A percentile compares a stretch with the other conserved stretches of the same genome.
Evolutionary conservation across 371 early-diverging fungal species (phyloP).

Genomic region (Vairimorpha ceranae): DNA sequence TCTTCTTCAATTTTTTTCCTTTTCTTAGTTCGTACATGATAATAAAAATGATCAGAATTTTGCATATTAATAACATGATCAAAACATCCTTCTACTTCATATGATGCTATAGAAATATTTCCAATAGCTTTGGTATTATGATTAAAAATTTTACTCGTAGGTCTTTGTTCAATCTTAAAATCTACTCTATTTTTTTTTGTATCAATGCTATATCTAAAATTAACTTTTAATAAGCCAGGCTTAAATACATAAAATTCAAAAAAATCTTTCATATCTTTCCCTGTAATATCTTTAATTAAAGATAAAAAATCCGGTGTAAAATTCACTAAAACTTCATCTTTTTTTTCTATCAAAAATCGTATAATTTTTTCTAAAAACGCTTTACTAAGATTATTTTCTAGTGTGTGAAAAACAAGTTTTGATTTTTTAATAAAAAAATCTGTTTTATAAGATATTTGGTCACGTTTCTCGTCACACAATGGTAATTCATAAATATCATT

Average conservation of each 20-base stretch:
- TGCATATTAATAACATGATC: slow-evolving; percentile 52
- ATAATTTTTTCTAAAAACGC: slow-evolving; percentile 64
- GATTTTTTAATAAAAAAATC: slow-evolving; percentile 59
- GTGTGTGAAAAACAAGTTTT: slow-evolving; percentile 53
- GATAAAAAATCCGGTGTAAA: slow-evolving; percentile 56
- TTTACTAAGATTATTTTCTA: slow-evolving; percentile 60
- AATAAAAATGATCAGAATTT: slow-evolving; percentile 37
- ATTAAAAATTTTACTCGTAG: slow-evolving; percentile 48
- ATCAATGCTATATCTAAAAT: slow-evolving; percentile 49
- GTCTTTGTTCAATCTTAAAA: slow-evolving; percentile 46
- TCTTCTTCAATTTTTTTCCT: slow-evolving; percentile 52
- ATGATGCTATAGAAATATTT: slow-evolving; percentile 43
- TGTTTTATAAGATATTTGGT: slow-evolving; percentile 22
- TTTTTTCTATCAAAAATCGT: slow-evolving; percentile 35
- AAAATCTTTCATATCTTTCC: slow-evolving; percentile 58
- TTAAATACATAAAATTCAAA: slow-evolving; percentile 62
- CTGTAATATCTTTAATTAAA: slow-evolving; percentile 61
- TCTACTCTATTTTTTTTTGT: slow-evolving; percentile 54
- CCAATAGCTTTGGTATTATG: slow-evolving; percentile 41
- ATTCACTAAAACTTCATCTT: not conserved
- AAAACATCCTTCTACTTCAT: slow-evolving; percentile 62
- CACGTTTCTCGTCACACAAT: slow-evolving; percentile 41
- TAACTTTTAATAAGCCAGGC: slow-evolving; percentile 55
- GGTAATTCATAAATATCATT: slow-evolving; percentile 61
- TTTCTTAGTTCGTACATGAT: slow-evolving; percentile 57